phyloP scores from a whole-genome alignment of 805 yeast species.

The Barnettozyma vustinii region DNA sequence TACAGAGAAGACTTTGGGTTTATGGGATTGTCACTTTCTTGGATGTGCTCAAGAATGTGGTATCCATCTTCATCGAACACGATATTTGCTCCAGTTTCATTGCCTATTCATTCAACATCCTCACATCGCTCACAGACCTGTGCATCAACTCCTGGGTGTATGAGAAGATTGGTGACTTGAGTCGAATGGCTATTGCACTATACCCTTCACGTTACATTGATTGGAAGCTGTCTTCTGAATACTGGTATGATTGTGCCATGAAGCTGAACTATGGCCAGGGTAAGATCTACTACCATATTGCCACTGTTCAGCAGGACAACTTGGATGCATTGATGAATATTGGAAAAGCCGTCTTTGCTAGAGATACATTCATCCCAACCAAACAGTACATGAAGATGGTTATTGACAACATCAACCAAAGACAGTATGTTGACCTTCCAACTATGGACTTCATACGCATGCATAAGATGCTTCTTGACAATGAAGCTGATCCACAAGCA shows the following conservation, averaged over 20 bases:
- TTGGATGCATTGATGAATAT: slow-evolving; percentile 74
- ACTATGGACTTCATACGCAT: slow-evolving; percentile 26
- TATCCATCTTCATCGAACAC: slow-evolving; percentile 68
- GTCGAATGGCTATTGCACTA: slow-evolving; percentile 83
- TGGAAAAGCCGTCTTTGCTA: slow-evolving; percentile 73
- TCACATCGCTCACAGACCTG: slow-evolving; percentile 35
- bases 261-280: slow-evolving; percentile 78
- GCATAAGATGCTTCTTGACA: slow-evolving; percentile 21
- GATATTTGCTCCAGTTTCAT: slow-evolving; percentile 75
- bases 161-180: slow-evolving; percentile 79
- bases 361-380: slow-evolving; percentile 82
- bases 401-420: slow-evolving; percentile 67
- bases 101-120: slow-evolving; percentile 57
- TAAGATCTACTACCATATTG: slow-evolving; percentile 79
- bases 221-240: slow-evolving; percentile 79
- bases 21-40: slow-evolving; percentile 79
- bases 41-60: slow-evolving; percentile 70
- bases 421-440: slow-evolving; percentile 37
- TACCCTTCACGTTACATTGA: slow-evolving; percentile 76
- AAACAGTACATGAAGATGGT: slow-evolving; percentile 72
- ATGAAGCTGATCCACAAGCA: slow-evolving; percentile 42
- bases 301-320: slow-evolving; percentile 70
- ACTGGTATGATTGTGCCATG: slow-evolving; percentile 76
- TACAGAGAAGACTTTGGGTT: slow-evolving; percentile 79
- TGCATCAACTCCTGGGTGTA: slow-evolving; percentile 49